Conservation (phyloP, 2,329 filamentous ascomycete species). For the Coniochaeta pulveracea region DNA sequence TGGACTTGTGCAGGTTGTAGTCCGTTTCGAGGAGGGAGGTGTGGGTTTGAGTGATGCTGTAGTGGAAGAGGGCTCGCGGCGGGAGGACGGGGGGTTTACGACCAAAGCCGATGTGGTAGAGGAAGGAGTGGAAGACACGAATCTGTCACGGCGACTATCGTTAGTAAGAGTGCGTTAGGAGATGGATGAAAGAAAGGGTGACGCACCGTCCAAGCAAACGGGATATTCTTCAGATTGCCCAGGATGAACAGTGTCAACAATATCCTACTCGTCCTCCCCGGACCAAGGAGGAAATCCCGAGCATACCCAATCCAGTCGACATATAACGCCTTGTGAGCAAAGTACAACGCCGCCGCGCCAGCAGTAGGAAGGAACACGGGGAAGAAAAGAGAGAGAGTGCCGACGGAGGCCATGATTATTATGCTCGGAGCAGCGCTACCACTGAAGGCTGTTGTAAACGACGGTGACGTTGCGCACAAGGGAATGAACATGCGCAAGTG, state of each 20-base stretch:
- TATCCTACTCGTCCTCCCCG: constrained; percentile 40
- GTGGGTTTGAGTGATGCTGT: constrained; percentile 17
- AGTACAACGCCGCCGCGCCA: constrained; percentile 32
- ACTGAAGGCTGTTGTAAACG: too few relatives aligned
- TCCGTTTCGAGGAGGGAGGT: constrained; percentile 23
- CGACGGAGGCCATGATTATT: constrained; percentile 16
- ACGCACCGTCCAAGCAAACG: constrained; percentile 65
- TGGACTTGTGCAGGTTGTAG: constrained; percentile 29
- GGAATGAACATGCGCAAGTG: too few relatives aligned
- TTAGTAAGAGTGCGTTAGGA: not conserved
- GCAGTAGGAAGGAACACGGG: constrained; percentile 30
- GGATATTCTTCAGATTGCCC: constrained; percentile 63
- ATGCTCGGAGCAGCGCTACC: too few relatives aligned
- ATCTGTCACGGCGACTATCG: constrained; percentile 11
- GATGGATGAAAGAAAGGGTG: not conserved
- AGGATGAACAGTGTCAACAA: constrained; percentile 43
- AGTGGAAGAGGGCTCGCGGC: constrained; percentile 23
- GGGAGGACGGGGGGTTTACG: constrained; percentile 13
- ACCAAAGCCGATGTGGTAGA: constrained; percentile 17
- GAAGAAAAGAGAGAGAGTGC: constrained; percentile 20
- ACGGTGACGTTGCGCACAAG: too few relatives aligned
- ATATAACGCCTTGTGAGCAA: constrained; percentile 25
- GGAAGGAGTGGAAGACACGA: constrained; percentile 22
- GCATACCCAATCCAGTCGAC: constrained; percentile 28
- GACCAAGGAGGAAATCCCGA: constrained; percentile 37